Evolutionary conservation across 768 basidiomycete species (phyloP).

Genomic region (Lanmaoa rubissima): DNA sequence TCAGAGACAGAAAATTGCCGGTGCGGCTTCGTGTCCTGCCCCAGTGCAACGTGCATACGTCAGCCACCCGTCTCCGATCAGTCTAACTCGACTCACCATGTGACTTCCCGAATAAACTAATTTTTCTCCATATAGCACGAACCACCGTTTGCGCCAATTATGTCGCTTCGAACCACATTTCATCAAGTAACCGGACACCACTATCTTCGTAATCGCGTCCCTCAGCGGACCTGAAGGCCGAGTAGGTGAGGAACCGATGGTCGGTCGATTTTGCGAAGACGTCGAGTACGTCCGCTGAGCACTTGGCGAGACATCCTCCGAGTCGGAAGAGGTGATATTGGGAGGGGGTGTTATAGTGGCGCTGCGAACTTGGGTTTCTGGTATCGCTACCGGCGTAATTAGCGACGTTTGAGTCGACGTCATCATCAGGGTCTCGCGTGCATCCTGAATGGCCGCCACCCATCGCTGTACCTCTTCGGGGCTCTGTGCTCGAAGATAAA

Average conservation of each 20-base stretch:
- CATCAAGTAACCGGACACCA: slow-evolving; percentile 91
- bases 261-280: slow-evolving; percentile 45
- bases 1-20: slow-evolving; percentile 80
- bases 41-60: slow-evolving; percentile 3
- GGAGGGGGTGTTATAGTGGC: slow-evolving; percentile 47
- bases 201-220: slow-evolving; percentile 67
- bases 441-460: slow-evolving; percentile 80
- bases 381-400: slow-evolving; percentile 54
- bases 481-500: slow-evolving; percentile 81
- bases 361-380: slow-evolving; percentile 33
- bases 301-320: slow-evolving; percentile 63
- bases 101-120: slow-evolving; percentile 89
- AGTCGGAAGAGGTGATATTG: slow-evolving; percentile 72
- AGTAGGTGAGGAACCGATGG: slow-evolving; percentile 44
- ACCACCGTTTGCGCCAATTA: slow-evolving; percentile 98
- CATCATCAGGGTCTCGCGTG: slow-evolving; percentile 60
- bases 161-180: slow-evolving; percentile 93
- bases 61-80: slow-evolving; percentile 13
- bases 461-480: slow-evolving; percentile 75
- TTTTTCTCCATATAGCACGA: slow-evolving; percentile 85
- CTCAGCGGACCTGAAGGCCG: slow-evolving; percentile 36
- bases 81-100: slow-evolving; percentile 65
- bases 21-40: slow-evolving; percentile 86
- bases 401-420: slow-evolving; percentile 58
- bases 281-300: slow-evolving; percentile 41